These are phyloP conservation scores for Psilocybe cyanescens DNA, from an alignment of 768 basidiomycete genomes.

Conservation along the genomic window DNA sequence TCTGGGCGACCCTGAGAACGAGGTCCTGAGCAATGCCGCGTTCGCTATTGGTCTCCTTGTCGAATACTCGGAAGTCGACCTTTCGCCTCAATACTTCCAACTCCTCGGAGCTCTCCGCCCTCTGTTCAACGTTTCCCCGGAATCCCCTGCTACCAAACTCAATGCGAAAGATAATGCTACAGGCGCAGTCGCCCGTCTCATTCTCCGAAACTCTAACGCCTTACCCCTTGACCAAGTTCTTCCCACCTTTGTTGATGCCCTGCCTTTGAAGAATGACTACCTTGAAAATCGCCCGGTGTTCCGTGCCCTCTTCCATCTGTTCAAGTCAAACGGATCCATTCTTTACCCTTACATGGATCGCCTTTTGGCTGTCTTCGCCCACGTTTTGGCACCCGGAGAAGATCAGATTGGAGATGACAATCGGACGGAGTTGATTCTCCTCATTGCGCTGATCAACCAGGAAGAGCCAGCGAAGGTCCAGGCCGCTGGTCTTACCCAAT, in stretches of 20 bases:
- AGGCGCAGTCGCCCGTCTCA: conserved; percentile 89
- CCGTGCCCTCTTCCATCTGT: conserved; percentile 86
- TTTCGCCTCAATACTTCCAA: conserved; percentile 78
- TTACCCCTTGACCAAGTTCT: conserved; percentile 92
- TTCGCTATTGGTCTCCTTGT: conserved; percentile 93
- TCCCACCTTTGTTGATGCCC: conserved; percentile 76
- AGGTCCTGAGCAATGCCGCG: conserved; percentile 95
- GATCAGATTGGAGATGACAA: conserved; percentile 86
- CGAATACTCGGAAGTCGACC: conserved; percentile 82
- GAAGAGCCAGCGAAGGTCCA: conserved; percentile 81
- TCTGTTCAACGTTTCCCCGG: conserved; percentile 70
- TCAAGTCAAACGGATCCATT: conserved; percentile 71
- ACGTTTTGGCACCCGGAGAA: conserved; percentile 77
- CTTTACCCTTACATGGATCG: conserved; percentile 79
- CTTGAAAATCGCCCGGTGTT: conserved; percentile 92
- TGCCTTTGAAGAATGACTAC: conserved; percentile 87
- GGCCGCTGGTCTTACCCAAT: conserved; percentile 70
- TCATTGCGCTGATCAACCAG: conserved; percentile 72
- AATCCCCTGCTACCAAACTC: conserved; percentile 64
- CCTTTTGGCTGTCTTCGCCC: conserved; percentile 77
- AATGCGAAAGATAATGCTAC: conserved; percentile 98
- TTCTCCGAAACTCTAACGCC: conserved; percentile 75
- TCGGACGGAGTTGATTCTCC: conserved; percentile 72
- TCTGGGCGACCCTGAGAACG: conserved; percentile 82
- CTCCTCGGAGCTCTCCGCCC: conserved; percentile 82